phyloP scores from a whole-genome alignment of 1,139 yeast species.

The Suhomyces coccinellae region DNA sequence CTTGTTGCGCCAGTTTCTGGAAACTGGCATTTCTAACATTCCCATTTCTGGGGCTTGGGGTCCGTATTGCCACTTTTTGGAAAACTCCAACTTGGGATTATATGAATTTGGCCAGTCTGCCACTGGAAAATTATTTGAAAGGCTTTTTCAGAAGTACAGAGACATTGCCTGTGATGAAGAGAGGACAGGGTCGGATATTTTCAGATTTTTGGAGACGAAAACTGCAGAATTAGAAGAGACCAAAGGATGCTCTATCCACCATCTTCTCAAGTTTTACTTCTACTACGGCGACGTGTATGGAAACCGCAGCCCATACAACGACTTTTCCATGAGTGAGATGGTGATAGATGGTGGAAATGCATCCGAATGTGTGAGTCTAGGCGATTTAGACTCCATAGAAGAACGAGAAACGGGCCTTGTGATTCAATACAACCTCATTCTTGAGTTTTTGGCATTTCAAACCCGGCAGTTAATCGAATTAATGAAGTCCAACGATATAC shows the following conservation, averaged over 20 bases:
- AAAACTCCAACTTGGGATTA: slow-evolving; percentile 21
- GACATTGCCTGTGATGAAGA: slow-evolving; percentile 6
- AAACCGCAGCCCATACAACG: slow-evolving; percentile 55
- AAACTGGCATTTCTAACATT: background rate
- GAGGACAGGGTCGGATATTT: background rate
- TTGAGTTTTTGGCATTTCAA: slow-evolving; percentile 56
- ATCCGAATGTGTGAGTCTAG: slow-evolving; percentile 11
- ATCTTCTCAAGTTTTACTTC: slow-evolving; percentile 36
- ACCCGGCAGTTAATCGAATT: slow-evolving; percentile 38
- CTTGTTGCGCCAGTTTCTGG: slow-evolving; percentile 28
- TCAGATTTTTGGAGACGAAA: slow-evolving; percentile 28
- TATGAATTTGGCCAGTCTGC: slow-evolving; percentile 61
- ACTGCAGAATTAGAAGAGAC: slow-evolving; percentile 24
- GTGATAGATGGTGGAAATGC: slow-evolving; percentile 47
- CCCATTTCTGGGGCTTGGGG: slow-evolving; percentile 55
- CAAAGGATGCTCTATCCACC: slow-evolving; percentile 27
- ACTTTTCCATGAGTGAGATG: slow-evolving; percentile 49
- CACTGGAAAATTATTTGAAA: slow-evolving; percentile 53
- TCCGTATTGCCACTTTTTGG: slow-evolving; percentile 36
- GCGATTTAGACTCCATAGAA: slow-evolving; percentile 9
- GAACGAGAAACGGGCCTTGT: slow-evolving; percentile 21
- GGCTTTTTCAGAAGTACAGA: slow-evolving; percentile 39
- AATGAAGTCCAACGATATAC: slow-evolving; percentile 20
- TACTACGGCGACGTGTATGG: slow-evolving; percentile 58
- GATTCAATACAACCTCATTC: slow-evolving; percentile 41